Evolutionary conservation across 768 basidiomycete genomes (phyloP).

Genomic region (Gymnopilus dilepis): DNA sequence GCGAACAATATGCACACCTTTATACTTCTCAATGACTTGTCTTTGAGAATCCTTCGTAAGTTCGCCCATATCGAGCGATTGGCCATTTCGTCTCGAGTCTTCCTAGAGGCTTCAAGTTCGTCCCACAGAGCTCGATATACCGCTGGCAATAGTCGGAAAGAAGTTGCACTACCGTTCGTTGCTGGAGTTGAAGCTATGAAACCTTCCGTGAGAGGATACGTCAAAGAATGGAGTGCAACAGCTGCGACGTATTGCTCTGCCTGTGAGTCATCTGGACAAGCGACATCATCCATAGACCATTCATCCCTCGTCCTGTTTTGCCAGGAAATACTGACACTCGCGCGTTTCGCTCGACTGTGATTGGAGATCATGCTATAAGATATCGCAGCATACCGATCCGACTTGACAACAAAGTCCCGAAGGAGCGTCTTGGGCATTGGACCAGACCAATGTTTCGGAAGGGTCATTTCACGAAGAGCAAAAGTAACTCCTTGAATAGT

Average conservation of each 20-base stretch:
- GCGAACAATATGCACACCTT: slow-evolving; percentile 41
- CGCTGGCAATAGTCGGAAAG: slow-evolving; percentile 80
- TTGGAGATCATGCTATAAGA: slow-evolving; percentile 71
- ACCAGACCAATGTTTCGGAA: slow-evolving; percentile 86
- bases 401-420: slow-evolving; percentile 66
- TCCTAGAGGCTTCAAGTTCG: slow-evolving; percentile 74
- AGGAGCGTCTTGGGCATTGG: slow-evolving; percentile 80
- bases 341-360: slow-evolving; percentile 75
- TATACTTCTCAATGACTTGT: slow-evolving; percentile 51
- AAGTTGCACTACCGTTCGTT: slow-evolving; percentile 58
- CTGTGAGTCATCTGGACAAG: slow-evolving; percentile 77
- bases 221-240: slow-evolving; percentile 80
- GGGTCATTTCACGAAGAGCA: slow-evolving; percentile 69
- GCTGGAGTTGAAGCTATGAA: slow-evolving; percentile 60
- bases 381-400: slow-evolving; percentile 77
- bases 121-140: slow-evolving; percentile 92
- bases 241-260: slow-evolving; percentile 92
- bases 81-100: slow-evolving; percentile 58
- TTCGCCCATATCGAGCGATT: slow-evolving; percentile 78
- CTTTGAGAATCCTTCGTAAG: slow-evolving; percentile 64
- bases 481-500: slow-evolving; percentile 59
- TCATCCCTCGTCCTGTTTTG: slow-evolving; percentile 58
- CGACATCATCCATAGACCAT: slow-evolving; percentile 86
- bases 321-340: slow-evolving; percentile 77
- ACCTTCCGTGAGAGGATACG: slow-evolving; percentile 65